Conservation (phyloP, 176 grass and related monocot species). For the Oryza australiensis region DNA sequence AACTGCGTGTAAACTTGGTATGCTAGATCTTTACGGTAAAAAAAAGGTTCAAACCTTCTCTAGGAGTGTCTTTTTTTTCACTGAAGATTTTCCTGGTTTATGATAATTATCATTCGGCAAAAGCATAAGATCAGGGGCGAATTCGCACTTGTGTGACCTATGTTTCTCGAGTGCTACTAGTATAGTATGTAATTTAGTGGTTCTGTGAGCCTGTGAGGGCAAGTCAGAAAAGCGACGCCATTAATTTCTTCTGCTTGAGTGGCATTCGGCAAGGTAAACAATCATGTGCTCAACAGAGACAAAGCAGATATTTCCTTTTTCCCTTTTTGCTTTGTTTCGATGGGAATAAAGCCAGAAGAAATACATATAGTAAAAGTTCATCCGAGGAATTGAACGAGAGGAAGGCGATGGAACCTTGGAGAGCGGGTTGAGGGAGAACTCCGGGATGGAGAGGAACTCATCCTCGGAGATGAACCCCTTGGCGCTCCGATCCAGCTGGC, state of each 20-base stretch:
- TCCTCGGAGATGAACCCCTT: constrained; percentile 93
- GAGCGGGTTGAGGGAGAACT: constrained; percentile 91
- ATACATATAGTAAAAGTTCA: not conserved
- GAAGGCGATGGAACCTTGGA: constrained; percentile 46
- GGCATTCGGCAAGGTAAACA: not conserved
- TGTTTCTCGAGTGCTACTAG: too few species aligned
- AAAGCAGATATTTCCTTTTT: not conserved
- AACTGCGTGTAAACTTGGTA: not conserved
- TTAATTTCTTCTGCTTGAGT: too few species aligned
- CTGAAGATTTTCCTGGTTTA: not conserved
- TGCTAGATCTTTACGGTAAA: not conserved
- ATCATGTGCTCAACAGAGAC: not conserved
- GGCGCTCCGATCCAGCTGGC: constrained; percentile 86
- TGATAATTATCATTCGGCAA: not conserved
- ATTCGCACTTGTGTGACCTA: too few species aligned
- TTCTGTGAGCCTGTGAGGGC: not conserved
- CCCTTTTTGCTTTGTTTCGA: not conserved
- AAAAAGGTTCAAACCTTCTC: not conserved
- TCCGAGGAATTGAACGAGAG: not conserved
- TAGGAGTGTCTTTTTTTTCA: not conserved
- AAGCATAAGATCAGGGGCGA: not conserved
- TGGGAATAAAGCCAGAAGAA: not conserved
- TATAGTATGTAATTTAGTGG: not conserved
- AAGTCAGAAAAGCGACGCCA: not conserved
- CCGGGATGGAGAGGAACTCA: constrained; percentile 91